Percentiles rank a stretch among this genome's conserved stretches.
These are phyloP conservation scores for Corymbia maculata DNA, from an alignment of 345 rosid species.

Conservation along the genomic window DNA sequence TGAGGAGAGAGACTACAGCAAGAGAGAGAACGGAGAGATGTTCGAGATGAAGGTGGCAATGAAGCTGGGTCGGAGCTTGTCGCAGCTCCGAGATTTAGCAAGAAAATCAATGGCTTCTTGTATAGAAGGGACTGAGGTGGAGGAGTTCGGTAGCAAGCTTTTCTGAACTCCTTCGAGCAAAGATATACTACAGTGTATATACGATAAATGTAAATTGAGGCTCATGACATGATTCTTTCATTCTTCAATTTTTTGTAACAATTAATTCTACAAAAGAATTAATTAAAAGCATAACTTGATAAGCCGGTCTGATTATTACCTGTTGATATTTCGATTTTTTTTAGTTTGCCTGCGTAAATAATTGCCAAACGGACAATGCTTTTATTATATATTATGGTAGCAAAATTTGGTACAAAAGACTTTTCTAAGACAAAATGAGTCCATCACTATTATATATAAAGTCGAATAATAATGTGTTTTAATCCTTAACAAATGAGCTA, in stretches of 20 bases:
- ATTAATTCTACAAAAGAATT: not conserved
- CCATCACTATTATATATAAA: not conserved
- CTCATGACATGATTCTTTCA: not conserved
- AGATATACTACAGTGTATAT: too few relatives aligned
- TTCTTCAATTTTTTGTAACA: not conserved
- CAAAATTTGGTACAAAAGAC: not conserved
- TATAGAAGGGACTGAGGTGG: not conserved
- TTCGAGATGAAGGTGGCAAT: too few relatives aligned
- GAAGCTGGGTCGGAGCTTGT: too few relatives aligned
- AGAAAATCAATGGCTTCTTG: too few relatives aligned
- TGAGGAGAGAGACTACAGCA: too few relatives aligned
- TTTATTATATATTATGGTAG: not conserved
- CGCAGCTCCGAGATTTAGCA: too few relatives aligned
- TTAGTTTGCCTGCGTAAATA: not conserved
- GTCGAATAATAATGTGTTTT: not conserved
- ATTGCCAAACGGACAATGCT: not conserved
- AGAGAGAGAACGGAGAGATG: too few relatives aligned
- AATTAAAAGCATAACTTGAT: not conserved
- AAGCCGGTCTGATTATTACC: not conserved
- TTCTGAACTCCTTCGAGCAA: not conserved
- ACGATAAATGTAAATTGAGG: too few relatives aligned
- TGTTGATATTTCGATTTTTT: not conserved
- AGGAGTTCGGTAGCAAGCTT: slow-evolving; percentile 38
- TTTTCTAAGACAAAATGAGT: not conserved
- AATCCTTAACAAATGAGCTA: not conserved